Conservation (phyloP, 257 asterid genomes). For the Lantana camara region DNA sequence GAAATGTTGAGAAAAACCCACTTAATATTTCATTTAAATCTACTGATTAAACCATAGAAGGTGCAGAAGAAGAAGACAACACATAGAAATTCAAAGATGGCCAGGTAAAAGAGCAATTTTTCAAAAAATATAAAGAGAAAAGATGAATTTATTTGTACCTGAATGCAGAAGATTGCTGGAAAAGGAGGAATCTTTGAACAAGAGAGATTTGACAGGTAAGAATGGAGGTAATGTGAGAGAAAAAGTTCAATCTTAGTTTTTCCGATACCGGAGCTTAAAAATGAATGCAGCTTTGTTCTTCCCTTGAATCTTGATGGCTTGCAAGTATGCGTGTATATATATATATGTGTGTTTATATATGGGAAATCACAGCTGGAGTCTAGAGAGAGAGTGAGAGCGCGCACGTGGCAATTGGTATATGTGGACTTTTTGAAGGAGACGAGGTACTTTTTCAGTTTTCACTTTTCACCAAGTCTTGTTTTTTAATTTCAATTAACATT, state of each 20-base stretch:
- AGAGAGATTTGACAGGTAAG: neutral
- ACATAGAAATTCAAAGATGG: no score
- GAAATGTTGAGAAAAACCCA: neutral
- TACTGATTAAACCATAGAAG: constrained; percentile 1
- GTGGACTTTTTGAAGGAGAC: constrained; percentile 25
- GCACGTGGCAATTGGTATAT: constrained; percentile 47
- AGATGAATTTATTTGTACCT: constrained; percentile 31
- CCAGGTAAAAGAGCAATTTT: neutral
- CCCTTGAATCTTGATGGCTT: constrained; percentile 8
- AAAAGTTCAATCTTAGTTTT: no score
- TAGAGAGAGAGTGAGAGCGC: neutral
- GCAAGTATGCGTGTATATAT: neutral
- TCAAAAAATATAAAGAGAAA: neutral
- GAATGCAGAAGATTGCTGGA: constrained; percentile 7
- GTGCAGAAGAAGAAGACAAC: neutral
- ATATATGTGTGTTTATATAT: constrained; percentile 19
- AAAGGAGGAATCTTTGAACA: constrained; percentile 16
- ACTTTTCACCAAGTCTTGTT: neutral
- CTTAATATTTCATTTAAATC: neutral
- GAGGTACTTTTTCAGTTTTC: constrained; percentile 5
- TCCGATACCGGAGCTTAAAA: constrained; percentile 2
- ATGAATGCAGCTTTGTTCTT: constrained; percentile 11
- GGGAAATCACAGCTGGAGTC: constrained; percentile 25
- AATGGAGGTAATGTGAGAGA: neutral
- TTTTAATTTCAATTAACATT: no score